These are phyloP conservation scores for Cercis canadensis DNA, from an alignment of 306 rosid genomes.

Conservation along the genomic window DNA sequence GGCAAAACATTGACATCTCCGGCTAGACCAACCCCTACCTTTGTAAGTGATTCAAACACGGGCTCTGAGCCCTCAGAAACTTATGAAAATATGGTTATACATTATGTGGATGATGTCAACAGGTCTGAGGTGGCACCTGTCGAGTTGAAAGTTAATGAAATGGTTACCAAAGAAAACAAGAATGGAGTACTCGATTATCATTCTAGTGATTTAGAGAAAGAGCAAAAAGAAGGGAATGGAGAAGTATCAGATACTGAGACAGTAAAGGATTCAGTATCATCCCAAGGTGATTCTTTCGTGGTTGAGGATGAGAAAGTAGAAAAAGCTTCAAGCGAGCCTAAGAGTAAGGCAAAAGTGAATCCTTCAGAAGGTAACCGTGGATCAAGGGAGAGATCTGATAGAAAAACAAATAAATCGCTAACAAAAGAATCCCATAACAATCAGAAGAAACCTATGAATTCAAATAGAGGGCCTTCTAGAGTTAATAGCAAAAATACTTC, in stretches of 20 bases:
- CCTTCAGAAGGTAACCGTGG: conserved; percentile 49
- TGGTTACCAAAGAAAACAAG: conserved; percentile 50
- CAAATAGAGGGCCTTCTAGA: conserved; percentile 47
- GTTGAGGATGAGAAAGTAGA: conserved; percentile 72
- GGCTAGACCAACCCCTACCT: conserved; percentile 44
- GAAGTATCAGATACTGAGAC: conserved; percentile 79
- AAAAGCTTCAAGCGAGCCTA: conserved; percentile 51
- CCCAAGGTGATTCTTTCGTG: conserved; percentile 65
- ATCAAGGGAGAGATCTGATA: conserved; percentile 53
- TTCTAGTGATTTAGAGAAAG: conserved; percentile 69
- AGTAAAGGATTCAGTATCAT: conserved; percentile 71
- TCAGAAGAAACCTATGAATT: conserved; percentile 49
- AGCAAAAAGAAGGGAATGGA: conserved; percentile 60
- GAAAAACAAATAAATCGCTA: conserved; percentile 48
- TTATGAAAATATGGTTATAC: conserved; percentile 57
- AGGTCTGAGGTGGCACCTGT: conserved; percentile 61
- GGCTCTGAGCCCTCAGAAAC: conserved; percentile 62
- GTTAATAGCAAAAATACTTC: conserved; percentile 47
- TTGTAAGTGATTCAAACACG: conserved; percentile 59
- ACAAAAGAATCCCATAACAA: conserved; percentile 44
- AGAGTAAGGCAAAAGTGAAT: conserved; percentile 40
- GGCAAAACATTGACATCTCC: conserved; percentile 50
- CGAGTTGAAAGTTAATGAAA: conserved; percentile 53
- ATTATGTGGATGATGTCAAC: conserved; percentile 73
- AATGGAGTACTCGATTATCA: conserved; percentile 57